Evolutionary conservation across 1,139 yeast species (phyloP), one percentile per base, ranked within the genome.

Genomic region (Arxiozyma bovina): DNA sequence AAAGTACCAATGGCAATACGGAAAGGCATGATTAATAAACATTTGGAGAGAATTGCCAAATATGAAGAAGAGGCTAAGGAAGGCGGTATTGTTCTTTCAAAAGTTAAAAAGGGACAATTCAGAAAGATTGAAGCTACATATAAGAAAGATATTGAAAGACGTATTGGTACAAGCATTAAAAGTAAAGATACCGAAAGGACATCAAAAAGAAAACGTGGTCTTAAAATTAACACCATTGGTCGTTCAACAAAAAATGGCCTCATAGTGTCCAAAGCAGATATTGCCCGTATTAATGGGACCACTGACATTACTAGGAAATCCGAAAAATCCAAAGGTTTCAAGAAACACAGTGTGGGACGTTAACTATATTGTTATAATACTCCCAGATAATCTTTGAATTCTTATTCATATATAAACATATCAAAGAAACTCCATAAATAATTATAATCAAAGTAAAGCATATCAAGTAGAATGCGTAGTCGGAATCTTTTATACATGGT

Each of bases 1-100:
- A 86, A 82, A 52, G 86, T 88, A 81, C 96, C 99, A 17, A 90
- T 93, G 91, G 70, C 79, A 23, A 82, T 89, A 76, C 78, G 97
- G 56, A 87, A 86, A 65, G 96, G 96, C 1, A 85, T 91, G 85
- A 74, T 87, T 44, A 72, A 75, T 51, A 78, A 83, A 52, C 78
- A 84, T 53, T 70, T 77, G 46, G 69, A 73, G 23, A 79, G 81
- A 58, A 79, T 83, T 42, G 66, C 73, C 7, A 80, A 80, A 63
- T 79, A 77, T 65, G 96, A 87, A 66, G 73, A 77, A 55, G 90
- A 87, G 51, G 97, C 99, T 8, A 78, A 75, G 57, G 91, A 91
- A 45, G 96, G 95, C 1, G 98, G 98, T 9, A 87, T 91, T 57
- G 79, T 93, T 23, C 74, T 91, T 53, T 77, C 90, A 3, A 82